Percentiles rank a stretch among this genome's conserved stretches.
These are phyloP conservation scores for Leersia perrieri DNA, from an alignment of 176 grass and related monocot species.

Conservation along the genomic window DNA sequence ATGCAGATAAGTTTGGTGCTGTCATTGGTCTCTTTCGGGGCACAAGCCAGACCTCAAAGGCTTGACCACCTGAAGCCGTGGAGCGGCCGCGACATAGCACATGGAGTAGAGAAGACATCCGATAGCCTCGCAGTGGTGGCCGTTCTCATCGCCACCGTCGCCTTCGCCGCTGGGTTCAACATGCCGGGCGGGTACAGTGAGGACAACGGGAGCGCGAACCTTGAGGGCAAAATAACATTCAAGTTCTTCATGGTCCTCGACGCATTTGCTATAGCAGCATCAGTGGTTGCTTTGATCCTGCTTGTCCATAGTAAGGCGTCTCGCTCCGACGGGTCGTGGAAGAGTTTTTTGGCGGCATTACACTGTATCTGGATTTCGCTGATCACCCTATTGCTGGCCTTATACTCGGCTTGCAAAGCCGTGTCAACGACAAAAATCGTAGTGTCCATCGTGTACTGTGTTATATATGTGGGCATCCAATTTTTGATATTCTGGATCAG, in stretches of 20 bases:
- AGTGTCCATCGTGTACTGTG: not conserved
- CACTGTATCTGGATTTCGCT: not conserved
- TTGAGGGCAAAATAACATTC: not conserved
- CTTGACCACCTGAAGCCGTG: not conserved
- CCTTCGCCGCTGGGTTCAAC: constrained; percentile 15
- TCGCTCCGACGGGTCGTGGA: not conserved
- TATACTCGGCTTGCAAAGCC: not conserved
- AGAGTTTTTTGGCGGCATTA: not conserved
- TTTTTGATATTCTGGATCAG: not conserved
- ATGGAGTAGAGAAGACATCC: not conserved
- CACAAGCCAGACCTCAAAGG: not conserved
- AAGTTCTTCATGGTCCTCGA: not conserved
- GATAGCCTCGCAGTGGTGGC: constrained; percentile 22
- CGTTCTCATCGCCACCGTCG: not conserved
- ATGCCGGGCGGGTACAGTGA: not conserved
- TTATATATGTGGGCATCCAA: not conserved
- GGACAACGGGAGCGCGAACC: not conserved
- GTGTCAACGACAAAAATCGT: not conserved
- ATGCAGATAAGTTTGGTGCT: not conserved
- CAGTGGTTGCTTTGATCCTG: not conserved
- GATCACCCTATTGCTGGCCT: constrained; percentile 3
- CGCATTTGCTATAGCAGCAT: not conserved
- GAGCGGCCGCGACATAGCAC: not conserved
- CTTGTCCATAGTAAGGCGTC: not conserved
- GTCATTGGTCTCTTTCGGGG: not conserved